Evolutionary conservation across 768 basidiomycete genomes (phyloP), one percentile per base, ranked within the genome.

Genomic region (Panaeolus papilionaceus): DNA sequence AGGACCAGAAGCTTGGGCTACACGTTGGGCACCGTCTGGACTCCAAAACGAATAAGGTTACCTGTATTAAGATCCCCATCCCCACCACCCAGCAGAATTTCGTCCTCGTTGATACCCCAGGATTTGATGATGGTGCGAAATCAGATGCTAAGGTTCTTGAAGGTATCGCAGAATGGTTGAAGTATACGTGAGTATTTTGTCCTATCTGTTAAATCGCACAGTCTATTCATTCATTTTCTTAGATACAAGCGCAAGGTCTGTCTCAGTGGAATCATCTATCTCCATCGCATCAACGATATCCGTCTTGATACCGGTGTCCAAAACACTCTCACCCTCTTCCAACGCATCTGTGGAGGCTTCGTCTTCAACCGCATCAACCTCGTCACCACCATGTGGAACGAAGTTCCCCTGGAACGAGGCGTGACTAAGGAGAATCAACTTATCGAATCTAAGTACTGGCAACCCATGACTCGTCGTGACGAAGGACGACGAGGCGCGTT

Each of bases 351-450:
- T 23, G 69, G 70, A 3, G 66, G 67, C 16, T 54, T 51, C 20
- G 67, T 69, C 9, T 68, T 71, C 45, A 65, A 61, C 33, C 68
- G 68, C 7, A 70, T 68, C 11, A 54, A 62, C 12, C 67, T 71
- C 11, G 66, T 71, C 5, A 71, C 68, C 9, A 71, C 67, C 3
- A 73, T 69, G 70, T 71, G 70, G 72, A 65, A 68, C 39, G 67
- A 68, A 18, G 58, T 68, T 4, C 20, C 42, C 28, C 38, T 20
- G 8, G 64, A 44, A n/a, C 47, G 42, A 1, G 68, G 64, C 11
- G 47, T 10, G 8, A 20, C 0, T 7, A 58, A 65, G 37, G 68
- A 68, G 38, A 4, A 4, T 12, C 38, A 63, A 54, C 42, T 68
- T 6, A 14, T 28, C 16, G 28, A 38, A 10, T n/a, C 28, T 16